These are phyloP conservation scores for Ramaria sp. DNA, from an alignment of 768 basidiomycete genomes.

Conservation along the genomic window DNA sequence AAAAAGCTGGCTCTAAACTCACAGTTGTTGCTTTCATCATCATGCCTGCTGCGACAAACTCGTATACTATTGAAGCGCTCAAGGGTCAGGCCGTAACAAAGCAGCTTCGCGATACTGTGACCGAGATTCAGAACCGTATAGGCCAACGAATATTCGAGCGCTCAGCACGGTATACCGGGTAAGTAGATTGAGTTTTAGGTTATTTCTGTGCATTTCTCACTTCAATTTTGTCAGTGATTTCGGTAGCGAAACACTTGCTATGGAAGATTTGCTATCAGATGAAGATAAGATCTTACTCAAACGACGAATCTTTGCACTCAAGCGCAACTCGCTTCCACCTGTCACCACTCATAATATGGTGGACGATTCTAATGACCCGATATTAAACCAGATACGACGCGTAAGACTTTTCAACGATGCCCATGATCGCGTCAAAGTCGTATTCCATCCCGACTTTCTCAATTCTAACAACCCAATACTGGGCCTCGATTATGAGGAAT, in stretches of 20 bases:
- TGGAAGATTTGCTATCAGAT: conserved; percentile 69
- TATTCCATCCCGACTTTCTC: conserved; percentile 98
- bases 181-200: conserved; percentile 17
- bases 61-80: conserved; percentile 94
- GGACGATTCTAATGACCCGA: conserved; percentile 86
- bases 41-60: conserved; percentile 93
- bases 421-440: conserved; percentile 89
- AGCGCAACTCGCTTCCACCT: conserved; percentile 88
- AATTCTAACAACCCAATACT: conserved; percentile 97
- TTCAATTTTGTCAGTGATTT: conserved; percentile 41
- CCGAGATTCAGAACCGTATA: conserved; percentile 88
- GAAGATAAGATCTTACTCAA: conserved; percentile 94
- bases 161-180: conserved; percentile 88
- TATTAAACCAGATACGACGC: conserved; percentile 88
- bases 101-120: conserved; percentile 90
- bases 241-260: conserved; percentile 57
- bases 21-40: conserved; percentile 98
- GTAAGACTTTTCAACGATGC: conserved; percentile 87
- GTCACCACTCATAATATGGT: conserved; percentile 99
- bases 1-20: conserved; percentile 51
- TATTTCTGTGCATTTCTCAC: not conserved
- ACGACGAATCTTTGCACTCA: conserved; percentile 92
- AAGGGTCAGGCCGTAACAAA: conserved; percentile 97
- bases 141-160: conserved; percentile 90
- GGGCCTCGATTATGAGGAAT: conserved; percentile 97